A percentile compares a stretch with the other conserved stretches of the same genome.
Conservation (phyloP, 768 basidiomycete species). For the Leucocoprinus birnbaumii region DNA sequence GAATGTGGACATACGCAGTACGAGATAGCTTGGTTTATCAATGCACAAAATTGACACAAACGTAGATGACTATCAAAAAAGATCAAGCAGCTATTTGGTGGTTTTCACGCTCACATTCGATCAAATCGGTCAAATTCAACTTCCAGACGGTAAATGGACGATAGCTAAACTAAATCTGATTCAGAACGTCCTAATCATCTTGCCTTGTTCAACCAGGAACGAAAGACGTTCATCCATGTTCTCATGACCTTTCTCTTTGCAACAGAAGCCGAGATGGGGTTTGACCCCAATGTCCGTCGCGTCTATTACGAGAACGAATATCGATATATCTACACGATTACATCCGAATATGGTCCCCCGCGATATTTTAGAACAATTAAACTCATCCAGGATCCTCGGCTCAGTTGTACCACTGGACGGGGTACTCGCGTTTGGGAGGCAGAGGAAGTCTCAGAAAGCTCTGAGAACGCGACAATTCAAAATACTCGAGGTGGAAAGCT, state of each 20-base stretch:
- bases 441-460: not conserved
- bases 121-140: slow-evolving; percentile 7
- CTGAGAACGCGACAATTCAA: not conserved
- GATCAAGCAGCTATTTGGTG: slow-evolving; percentile 9
- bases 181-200: not conserved
- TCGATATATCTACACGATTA: not conserved
- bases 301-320: not conserved
- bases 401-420: slow-evolving; percentile 9
- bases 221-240: not conserved
- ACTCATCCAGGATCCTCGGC: not conserved
- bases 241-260: slow-evolving; percentile 10
- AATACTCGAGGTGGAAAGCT: not conserved
- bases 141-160: not conserved
- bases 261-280: slow-evolving; percentile 7
- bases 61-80: slow-evolving; percentile 9
- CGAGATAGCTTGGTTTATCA: not conserved
- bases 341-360: not conserved
- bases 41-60: not conserved
- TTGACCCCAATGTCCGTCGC: slow-evolving; percentile 5
- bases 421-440: slow-evolving; percentile 16
- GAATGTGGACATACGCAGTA: not conserved
- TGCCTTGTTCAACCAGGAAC: not conserved
- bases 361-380: not conserved
- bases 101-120: slow-evolving; percentile 11
- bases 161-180: no score